phyloP scores from a whole-genome alignment of 805 yeast species.

The Hemisphaericaspora nanyangensis region DNA sequence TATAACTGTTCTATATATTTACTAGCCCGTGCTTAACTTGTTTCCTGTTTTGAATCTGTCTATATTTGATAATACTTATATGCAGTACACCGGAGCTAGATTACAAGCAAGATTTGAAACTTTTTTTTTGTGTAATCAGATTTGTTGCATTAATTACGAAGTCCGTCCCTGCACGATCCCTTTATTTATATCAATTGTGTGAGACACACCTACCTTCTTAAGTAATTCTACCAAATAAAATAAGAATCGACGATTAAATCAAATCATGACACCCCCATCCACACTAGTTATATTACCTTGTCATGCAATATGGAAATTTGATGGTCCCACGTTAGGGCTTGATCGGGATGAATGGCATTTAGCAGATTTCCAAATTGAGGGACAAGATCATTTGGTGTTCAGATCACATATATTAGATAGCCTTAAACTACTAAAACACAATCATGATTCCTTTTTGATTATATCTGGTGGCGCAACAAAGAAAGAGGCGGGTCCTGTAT shows the following conservation, averaged over 20 bases:
- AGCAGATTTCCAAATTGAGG: constrained; percentile 65
- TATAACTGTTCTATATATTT: too few species aligned
- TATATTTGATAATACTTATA: too few species aligned
- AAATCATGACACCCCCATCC: not conserved
- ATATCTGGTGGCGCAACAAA: constrained; percentile 75
- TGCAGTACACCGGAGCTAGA: too few species aligned
- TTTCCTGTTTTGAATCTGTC: too few species aligned
- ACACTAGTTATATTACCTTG: constrained; percentile 41
- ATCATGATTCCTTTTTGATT: constrained; percentile 34
- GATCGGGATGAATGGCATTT: constrained; percentile 57
- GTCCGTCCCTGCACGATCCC: too few species aligned
- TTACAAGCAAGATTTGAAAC: too few species aligned
- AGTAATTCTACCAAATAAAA: too few species aligned
- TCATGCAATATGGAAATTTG: constrained; percentile 61
- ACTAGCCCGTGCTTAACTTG: too few species aligned
- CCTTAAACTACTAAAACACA: constrained; percentile 28
- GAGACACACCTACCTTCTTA: too few species aligned
- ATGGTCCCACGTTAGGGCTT: constrained; percentile 41
- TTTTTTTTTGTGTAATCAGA: too few species aligned
- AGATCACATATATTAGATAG: constrained; percentile 55
- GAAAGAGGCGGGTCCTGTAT: constrained; percentile 45
- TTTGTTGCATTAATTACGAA: too few species aligned
- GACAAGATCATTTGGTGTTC: constrained; percentile 65
- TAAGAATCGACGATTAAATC: too few species aligned
- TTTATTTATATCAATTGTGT: not conserved